These are phyloP conservation scores for Puccinia polysora DNA, from an alignment of 1,284 basidiomycete genomes.

Conservation along the genomic window DNA sequence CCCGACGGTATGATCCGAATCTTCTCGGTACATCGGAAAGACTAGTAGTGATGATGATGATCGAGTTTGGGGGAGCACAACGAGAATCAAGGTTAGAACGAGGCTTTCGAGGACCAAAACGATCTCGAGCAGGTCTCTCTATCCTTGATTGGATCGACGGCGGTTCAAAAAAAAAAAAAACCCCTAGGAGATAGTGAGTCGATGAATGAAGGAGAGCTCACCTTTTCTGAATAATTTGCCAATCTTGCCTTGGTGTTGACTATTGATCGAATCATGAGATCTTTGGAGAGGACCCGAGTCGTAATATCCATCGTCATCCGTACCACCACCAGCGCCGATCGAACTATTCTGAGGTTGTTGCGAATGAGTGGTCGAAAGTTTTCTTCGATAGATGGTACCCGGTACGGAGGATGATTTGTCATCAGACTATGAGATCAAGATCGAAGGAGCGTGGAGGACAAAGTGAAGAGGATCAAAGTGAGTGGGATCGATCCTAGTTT, in stretches of 20 bases:
- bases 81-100: too few relatives aligned
- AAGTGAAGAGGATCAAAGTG: neutral
- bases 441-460: too few relatives aligned
- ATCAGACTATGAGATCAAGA: neutral
- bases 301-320: slow-evolving; percentile 23
- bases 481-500: neutral
- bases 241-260: slow-evolving; percentile 14
- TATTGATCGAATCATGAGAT: neutral
- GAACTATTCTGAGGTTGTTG: neutral
- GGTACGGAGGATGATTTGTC: neutral
- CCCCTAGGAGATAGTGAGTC: too few relatives aligned
- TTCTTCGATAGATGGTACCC: neutral
- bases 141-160: too few relatives aligned
- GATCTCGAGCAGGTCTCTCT: too few relatives aligned
- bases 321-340: neutral
- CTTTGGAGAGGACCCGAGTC: slow-evolving; percentile 34
- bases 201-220: neutral
- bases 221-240: slow-evolving; percentile 40
- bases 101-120: too few relatives aligned
- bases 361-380: neutral
- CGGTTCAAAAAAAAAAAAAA: too few relatives aligned
- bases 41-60: too few relatives aligned
- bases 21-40: neutral
- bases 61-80: neutral
- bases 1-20: too few relatives aligned